Conservation (phyloP, 2,329 filamentous ascomycete genomes). For the Macrophomina phaseolina region DNA sequence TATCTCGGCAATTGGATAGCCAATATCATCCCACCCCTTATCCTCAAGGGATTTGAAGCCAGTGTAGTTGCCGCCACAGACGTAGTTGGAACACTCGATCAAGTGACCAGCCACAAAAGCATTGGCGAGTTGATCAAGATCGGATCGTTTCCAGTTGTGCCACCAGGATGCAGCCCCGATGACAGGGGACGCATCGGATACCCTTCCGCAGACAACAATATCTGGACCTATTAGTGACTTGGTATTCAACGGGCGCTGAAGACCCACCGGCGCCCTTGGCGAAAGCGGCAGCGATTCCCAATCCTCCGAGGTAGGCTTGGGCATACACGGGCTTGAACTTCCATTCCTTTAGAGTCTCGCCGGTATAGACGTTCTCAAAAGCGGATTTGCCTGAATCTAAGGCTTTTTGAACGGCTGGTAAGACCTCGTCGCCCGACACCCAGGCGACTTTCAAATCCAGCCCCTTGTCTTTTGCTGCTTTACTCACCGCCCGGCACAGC, state of each 20-base stretch:
- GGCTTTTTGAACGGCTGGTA: conserved; percentile 42
- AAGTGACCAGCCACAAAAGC: conserved; percentile 53
- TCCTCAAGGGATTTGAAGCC: conserved; percentile 50
- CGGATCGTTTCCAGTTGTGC: conserved; percentile 49
- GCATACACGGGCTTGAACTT: conserved; percentile 43
- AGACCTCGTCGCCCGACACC: conserved; percentile 52
- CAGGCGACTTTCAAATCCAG: conserved; percentile 43
- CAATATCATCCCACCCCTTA: conserved; percentile 40
- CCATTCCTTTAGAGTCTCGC: conserved; percentile 44
- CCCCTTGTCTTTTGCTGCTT: conserved; percentile 34
- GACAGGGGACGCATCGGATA: conserved; percentile 51
- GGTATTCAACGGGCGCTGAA: background rate
- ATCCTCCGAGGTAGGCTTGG: conserved; percentile 51
- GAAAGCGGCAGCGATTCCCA: conserved; percentile 51
- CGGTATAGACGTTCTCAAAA: conserved; percentile 48
- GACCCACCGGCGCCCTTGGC: conserved; percentile 42
- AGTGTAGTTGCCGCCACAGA: conserved; percentile 51
- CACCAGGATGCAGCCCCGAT: conserved; percentile 54
- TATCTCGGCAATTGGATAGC: conserved; percentile 42
- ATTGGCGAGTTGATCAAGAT: conserved; percentile 49
- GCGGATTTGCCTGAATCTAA: conserved; percentile 43
- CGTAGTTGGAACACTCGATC: conserved; percentile 52
- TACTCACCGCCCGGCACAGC: conserved; percentile 36
- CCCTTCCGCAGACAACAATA: conserved; percentile 53
- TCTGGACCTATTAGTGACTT: conserved; percentile 31